Evolutionary conservation across 2,329 filamentous ascomycete species (phyloP).

Genomic region (Fusarium redolens): DNA sequence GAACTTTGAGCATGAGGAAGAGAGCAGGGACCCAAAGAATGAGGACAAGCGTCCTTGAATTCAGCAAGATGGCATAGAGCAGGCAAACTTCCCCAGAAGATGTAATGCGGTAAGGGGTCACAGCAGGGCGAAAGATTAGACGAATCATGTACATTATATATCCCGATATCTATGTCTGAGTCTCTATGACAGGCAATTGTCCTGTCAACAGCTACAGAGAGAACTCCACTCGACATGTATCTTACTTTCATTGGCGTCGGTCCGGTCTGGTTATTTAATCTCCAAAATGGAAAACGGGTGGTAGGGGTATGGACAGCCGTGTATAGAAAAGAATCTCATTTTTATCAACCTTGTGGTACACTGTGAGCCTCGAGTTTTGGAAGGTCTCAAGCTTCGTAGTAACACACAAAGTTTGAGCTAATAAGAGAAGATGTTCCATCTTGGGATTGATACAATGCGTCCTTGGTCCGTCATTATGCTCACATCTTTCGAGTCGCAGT

Average conservation of each 20-base stretch:
- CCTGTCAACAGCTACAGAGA: conserved; percentile 32
- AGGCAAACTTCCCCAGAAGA: conserved; percentile 13
- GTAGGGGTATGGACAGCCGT: conserved; percentile 1
- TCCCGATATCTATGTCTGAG: conserved; percentile 42
- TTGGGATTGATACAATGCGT: not conserved
- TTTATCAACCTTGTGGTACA: not conserved
- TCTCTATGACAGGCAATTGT: conserved; percentile 35
- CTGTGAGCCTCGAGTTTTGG: no score
- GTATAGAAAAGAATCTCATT: conserved; percentile 33
- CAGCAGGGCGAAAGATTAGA: conserved; percentile 34
- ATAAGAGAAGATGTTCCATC: no score
- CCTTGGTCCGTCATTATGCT: not conserved
- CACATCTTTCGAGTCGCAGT: not conserved
- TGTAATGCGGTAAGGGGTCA: conserved; percentile 33
- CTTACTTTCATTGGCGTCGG: conserved; percentile 38
- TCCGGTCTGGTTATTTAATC: conserved; percentile 34
- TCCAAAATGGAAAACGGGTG: conserved; percentile 22
- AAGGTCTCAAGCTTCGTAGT: no score
- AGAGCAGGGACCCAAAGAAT: conserved; percentile 28
- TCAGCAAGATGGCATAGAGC: not conserved
- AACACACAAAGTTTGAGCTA: no score
- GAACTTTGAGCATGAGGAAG: conserved; percentile 46
- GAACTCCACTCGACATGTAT: conserved; percentile 44
- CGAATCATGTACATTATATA: conserved; percentile 47
- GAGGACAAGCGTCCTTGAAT: conserved; percentile 39